Percentiles rank a stretch among this genome's conserved stretches.
Evolutionary conservation across 1,139 yeast species (phyloP).

Genomic region (Debaryomycetaceae sp.): DNA sequence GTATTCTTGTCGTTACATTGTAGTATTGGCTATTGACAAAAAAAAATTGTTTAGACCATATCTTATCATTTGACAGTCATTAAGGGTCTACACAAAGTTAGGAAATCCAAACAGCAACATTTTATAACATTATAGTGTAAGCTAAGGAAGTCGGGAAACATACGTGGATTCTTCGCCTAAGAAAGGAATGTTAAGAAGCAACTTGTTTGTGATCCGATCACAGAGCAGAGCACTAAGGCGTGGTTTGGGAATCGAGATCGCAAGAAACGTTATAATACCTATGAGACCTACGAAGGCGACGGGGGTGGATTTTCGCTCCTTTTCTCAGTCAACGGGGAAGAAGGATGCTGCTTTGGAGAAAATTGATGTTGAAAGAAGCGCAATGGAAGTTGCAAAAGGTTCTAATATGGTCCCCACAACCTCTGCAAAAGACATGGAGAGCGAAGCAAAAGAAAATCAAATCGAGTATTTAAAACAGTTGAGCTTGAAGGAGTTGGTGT

Average conservation of each 20-base stretch:
- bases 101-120: too few relatives aligned
- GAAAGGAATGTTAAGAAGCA: neutral
- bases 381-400: neutral
- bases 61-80: too few relatives aligned
- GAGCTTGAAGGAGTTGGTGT: conserved; percentile 45
- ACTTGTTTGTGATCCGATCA: neutral
- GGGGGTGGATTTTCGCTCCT: neutral
- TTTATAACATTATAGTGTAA: neutral
- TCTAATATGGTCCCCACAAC: neutral
- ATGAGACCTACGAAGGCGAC: neutral
- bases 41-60: too few relatives aligned
- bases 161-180: neutral
- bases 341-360: conserved; percentile 49
- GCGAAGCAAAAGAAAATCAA: conserved; percentile 1
- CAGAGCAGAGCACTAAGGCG: neutral
- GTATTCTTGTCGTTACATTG: too few relatives aligned
- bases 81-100: too few relatives aligned
- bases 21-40: too few relatives aligned
- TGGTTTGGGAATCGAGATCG: neutral
- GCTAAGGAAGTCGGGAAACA: neutral
- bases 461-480: conserved; percentile 35
- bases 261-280: neutral
- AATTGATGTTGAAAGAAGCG: conserved; percentile 15
- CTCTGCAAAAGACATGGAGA: neutral
- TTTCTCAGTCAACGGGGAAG: conserved; percentile 30